phyloP scores from a whole-genome alignment of 352 stramenopile species.

The Pythium monospermum region DNA sequence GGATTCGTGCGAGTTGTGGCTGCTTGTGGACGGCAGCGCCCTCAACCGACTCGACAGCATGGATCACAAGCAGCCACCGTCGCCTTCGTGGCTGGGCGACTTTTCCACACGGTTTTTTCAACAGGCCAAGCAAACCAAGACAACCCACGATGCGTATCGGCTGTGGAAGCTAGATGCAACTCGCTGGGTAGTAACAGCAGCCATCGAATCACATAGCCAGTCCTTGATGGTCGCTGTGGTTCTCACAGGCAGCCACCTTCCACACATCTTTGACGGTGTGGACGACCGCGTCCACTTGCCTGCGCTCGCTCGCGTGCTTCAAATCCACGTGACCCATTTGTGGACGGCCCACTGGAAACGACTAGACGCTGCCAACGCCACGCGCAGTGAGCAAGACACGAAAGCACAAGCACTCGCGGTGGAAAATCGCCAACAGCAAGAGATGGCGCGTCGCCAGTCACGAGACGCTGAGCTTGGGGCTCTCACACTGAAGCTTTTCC shows the following conservation, averaged over 20 bases:
- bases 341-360: neutral
- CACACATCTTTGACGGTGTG: slow-evolving; percentile 1
- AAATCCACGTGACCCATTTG: no score
- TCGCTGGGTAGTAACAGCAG: slow-evolving; percentile 1
- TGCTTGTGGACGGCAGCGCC: neutral
- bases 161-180: slow-evolving; percentile 2
- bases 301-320: neutral
- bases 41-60: neutral
- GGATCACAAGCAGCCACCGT: no score
- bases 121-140: neutral
- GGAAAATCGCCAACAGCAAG: neutral
- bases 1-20: slow-evolving; percentile 6
- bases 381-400: neutral
- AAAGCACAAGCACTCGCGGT: no score
- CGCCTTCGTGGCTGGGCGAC: slow-evolving; percentile 5
- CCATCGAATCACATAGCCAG: neutral
- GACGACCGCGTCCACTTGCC: slow-evolving; percentile 14
- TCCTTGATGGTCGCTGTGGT: neutral
- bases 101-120: neutral
- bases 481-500: neutral
- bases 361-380: neutral
- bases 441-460: neutral
- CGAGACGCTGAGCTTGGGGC: slow-evolving; percentile 8
- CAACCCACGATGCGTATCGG: neutral
- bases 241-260: slow-evolving; percentile 1